Percentiles rank a stretch among this genome's conserved stretches.
Conservation (phyloP, 192 early-diverging fungal species). For the Podochytrium sp. region DNA sequence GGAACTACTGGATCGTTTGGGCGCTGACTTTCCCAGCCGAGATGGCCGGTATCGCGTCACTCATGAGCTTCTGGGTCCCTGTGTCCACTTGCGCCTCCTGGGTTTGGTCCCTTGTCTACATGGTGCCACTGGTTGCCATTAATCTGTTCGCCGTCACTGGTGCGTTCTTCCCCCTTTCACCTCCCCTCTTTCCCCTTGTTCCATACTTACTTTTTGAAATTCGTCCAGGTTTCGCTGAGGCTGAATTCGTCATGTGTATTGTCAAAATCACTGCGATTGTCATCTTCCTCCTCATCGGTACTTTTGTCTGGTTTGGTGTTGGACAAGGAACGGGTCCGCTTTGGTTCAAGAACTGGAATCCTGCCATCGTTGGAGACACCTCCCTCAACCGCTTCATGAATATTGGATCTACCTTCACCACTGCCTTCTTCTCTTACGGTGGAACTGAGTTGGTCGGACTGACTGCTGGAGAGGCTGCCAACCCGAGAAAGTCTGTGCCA, state of each 20-base stretch:
- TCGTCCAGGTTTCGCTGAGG: conserved; percentile 27
- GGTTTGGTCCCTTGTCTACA: conserved; percentile 56
- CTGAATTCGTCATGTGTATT: conserved; percentile 42
- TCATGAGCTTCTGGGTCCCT: conserved; percentile 71
- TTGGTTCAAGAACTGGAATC: conserved; percentile 17
- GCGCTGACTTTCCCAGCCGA: conserved; percentile 59
- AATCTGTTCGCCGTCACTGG: conserved; percentile 35
- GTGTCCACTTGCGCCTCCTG: conserved; percentile 30
- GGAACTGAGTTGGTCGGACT: conserved; percentile 76
- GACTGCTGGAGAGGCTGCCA: conserved; percentile 86
- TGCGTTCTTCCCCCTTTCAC: too few relatives aligned
- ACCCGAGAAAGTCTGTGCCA: conserved; percentile 66
- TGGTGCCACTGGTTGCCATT: conserved; percentile 58
- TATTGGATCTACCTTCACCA: conserved; percentile 71
- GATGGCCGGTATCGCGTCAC: conserved; percentile 73
- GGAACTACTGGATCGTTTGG: conserved; percentile 45
- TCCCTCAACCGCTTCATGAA: conserved; percentile 44
- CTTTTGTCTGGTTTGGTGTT: conserved; percentile 65
- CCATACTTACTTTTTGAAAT: too few relatives aligned
- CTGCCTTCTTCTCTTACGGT: conserved; percentile 69
- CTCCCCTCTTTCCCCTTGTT: too few relatives aligned
- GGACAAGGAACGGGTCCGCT: conserved; percentile 41
- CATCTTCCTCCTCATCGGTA: conserved; percentile 81
- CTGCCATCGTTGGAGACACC: not conserved
- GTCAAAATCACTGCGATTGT: conserved; percentile 87